Evolutionary conservation across 2,329 filamentous ascomycete species (phyloP).

Genomic region (Aspergillus cejpii): DNA sequence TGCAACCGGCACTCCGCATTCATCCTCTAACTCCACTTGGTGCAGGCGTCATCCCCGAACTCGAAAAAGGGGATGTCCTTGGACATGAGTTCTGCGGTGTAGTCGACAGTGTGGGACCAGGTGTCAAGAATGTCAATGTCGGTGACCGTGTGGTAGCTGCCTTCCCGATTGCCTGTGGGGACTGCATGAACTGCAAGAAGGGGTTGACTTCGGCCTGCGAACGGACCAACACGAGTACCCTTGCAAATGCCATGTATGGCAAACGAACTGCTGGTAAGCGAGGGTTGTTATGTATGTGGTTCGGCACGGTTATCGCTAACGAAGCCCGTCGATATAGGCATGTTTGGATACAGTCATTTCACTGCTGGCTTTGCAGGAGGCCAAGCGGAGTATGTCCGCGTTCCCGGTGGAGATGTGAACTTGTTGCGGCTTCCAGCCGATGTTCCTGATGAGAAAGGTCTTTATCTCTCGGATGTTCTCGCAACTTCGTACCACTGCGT

Average conservation of each 20-base stretch:
- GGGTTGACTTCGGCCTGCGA: slow-evolving; percentile 76
- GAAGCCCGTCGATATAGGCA: slow-evolving; percentile 33
- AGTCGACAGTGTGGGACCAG: slow-evolving; percentile 51
- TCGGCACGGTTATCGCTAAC: neutral
- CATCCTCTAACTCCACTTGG: slow-evolving; percentile 8
- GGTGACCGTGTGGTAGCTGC: slow-evolving; percentile 72
- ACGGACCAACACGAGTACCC: slow-evolving; percentile 66
- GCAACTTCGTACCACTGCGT: slow-evolving; percentile 74
- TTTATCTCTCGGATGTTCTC: slow-evolving; percentile 76
- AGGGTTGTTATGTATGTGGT: neutral
- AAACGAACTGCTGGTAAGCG: slow-evolving; percentile 60
- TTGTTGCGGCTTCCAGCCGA: slow-evolving; percentile 69
- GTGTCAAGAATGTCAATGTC: slow-evolving; percentile 48
- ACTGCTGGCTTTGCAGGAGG: slow-evolving; percentile 82
- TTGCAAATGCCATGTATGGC: slow-evolving; percentile 70
- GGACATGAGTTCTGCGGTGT: slow-evolving; percentile 53
- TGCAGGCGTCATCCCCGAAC: slow-evolving; percentile 47
- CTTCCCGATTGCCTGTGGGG: slow-evolving; percentile 68
- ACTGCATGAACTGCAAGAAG: slow-evolving; percentile 70
- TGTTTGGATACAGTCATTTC: slow-evolving; percentile 67
- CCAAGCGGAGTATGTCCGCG: slow-evolving; percentile 78
- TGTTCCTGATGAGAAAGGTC: slow-evolving; percentile 75
- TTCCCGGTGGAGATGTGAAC: slow-evolving; percentile 74
- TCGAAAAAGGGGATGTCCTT: slow-evolving; percentile 60
- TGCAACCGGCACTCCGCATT: neutral